Base-by-base conservation (phyloP, 1,139 yeast genomes). In the Pichia sp. region DNA sequence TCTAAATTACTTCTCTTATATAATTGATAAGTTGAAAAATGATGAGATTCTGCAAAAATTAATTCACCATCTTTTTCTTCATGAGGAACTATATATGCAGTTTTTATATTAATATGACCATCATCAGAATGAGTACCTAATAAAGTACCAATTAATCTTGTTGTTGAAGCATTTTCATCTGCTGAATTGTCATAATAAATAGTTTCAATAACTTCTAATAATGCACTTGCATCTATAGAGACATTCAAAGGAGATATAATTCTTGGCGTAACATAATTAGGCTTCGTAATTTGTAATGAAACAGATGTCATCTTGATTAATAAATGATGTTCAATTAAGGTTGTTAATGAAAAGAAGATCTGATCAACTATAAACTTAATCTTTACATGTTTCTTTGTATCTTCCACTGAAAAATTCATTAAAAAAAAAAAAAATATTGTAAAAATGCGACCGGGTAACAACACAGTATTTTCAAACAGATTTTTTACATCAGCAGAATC, bases 91-190 rank as follows among this genome's bases (percentile, higher is more conserved):
- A 87, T 77, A 65, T 81, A 87, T 8, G 90, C 87, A 53, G 80
- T 86, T 59, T 80, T 76, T 55, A 87, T 71, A 59, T 82, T 94
- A 41, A 84, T 73, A 28, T 77, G 67, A n/a, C 95, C 95, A 62
- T 87, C 96, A 53, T 87, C 95, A 22, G 92, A 82, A 63, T 95
- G 76, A 42, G 76, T 70, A 34, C 96, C 96, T 43, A 87, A 70
- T 47, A 87, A 73, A 9, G 95, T 84, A 50, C 96, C 96, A 55
- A 87, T 82, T 53, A 83, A 79, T 64, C 95, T 74, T 55, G 75
- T 74, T 52, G 72, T 67, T 20, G 54, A 45, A 20, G 45, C 34
- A 23, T 48, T 45, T 22, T 48, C 43, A 43, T 64, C 69, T 30
- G 63, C 63, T 42, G 65, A 61, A 48, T 65, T 61, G 41, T 65